Base-by-base conservation (phyloP, 768 basidiomycete species). In the Austroboletus eburneus region DNA sequence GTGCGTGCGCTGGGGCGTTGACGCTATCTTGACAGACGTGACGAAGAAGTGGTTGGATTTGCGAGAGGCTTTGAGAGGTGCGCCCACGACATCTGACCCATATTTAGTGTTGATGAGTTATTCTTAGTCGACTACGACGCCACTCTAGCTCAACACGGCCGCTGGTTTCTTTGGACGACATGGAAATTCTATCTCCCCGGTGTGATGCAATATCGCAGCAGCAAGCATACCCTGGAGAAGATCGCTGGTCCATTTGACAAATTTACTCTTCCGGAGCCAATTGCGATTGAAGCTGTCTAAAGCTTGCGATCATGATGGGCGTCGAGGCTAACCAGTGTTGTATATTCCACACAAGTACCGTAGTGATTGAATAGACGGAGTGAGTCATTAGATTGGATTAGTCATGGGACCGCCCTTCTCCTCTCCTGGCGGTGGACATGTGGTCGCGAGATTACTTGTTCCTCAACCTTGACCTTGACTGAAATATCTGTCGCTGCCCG, bases 1-100 rank as follows among this genome's bases (percentile, higher is more conserved):
- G 86, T 86, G 84, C 35, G 85, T 83, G 20, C 71, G 85, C 51
- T 91, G 90, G 89, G 83, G 76, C 46, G 86, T 80, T 6, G 76
- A 83, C 52, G 89, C 77, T 8, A 86, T 91, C 52, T 73, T 91
- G 42, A 91, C 89, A 12, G 89, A 91, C 54, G 72, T 78, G 44
- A 87, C 87, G 5, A 72, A 73, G 59, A 77, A 69, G 3, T 87
- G 83, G 83, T 67, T 89, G 30, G 77, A 80, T 37, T 59, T 89
- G 51, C 78, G 87, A 23, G 65, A 68, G 8, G 74, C 73, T 13
- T 59, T 89, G n/a, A 68, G 71, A 56, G 67, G 86, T 87, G 49
- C 50, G 77, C 1, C 1, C 14, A 7, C 8, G 17, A 37, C 17
- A 4, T 9, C 22, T 32, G 32, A 25, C 30, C 25, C n/a, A 29